These are phyloP conservation scores for Pythium utonaiense DNA, from an alignment of 352 stramenopile genomes.

Conservation along the genomic window DNA sequence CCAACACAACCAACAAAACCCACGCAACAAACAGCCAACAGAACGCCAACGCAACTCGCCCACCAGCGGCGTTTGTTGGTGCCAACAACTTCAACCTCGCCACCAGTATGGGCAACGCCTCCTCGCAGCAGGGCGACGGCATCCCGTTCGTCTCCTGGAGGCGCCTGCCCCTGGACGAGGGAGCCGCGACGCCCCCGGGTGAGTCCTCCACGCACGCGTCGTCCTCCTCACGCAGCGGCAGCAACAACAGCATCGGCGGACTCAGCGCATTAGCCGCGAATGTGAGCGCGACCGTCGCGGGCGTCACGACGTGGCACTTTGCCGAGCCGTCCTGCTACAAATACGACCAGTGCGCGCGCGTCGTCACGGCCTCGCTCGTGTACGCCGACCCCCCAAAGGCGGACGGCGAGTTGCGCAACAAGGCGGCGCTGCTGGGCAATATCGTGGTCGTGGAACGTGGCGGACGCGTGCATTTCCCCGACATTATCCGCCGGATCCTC, in stretches of 20 bases:
- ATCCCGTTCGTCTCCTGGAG: slow-evolving; percentile 72
- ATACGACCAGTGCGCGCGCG: slow-evolving; percentile 59
- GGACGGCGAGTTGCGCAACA: slow-evolving; percentile 67
- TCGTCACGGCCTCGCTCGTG: slow-evolving; percentile 46
- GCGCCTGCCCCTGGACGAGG: slow-evolving; percentile 12
- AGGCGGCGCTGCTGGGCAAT: slow-evolving; percentile 45
- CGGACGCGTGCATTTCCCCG: slow-evolving; percentile 77
- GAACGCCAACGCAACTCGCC: background rate
- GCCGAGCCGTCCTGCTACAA: slow-evolving; percentile 80
- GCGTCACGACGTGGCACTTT: slow-evolving; percentile 55
- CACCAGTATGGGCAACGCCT: slow-evolving; percentile 20
- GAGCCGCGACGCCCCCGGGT: background rate
- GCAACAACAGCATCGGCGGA: slow-evolving; percentile 17
- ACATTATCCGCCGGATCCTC: slow-evolving; percentile 74
- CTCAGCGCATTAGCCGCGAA: slow-evolving; percentile 30
- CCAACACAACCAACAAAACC: background rate
- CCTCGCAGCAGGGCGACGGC: slow-evolving; percentile 35
- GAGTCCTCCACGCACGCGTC: background rate
- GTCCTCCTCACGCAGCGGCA: slow-evolving; percentile 8
- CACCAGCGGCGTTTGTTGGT: background rate
- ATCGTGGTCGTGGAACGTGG: slow-evolving; percentile 78
- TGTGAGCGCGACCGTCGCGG: slow-evolving; percentile 16
- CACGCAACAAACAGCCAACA: background rate
- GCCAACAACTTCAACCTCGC: slow-evolving; percentile 11
- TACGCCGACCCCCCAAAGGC: slow-evolving; percentile 66